phyloP scores from a whole-genome alignment of 176 grass and related monocot genomes.

The Cenchrus fungigraminus region DNA sequence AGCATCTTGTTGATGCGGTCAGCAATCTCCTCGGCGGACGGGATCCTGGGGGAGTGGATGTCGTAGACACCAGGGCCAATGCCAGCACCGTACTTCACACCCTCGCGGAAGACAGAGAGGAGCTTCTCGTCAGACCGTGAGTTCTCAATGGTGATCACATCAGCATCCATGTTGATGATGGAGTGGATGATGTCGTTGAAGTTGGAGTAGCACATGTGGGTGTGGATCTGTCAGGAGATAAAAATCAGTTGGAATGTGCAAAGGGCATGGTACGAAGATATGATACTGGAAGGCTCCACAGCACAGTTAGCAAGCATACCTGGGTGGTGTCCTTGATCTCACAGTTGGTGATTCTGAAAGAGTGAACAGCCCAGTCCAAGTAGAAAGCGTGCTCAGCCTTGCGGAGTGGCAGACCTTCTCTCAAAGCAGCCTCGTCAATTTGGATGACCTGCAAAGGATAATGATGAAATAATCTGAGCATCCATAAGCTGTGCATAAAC shows the following conservation, averaged over 20 bases:
- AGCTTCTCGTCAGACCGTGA: slow-evolving; percentile 89
- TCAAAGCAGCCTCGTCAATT: slow-evolving; percentile 93
- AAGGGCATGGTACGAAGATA: background rate
- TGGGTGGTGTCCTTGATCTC: slow-evolving; percentile 90
- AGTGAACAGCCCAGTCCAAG: slow-evolving; percentile 93
- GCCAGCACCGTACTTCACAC: slow-evolving; percentile 75
- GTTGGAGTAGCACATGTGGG: slow-evolving; percentile 99
- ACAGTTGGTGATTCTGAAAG: slow-evolving; percentile 94
- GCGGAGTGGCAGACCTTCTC: slow-evolving; percentile 92
- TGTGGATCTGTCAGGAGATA: slow-evolving; percentile 74
- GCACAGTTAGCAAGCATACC: slow-evolving; percentile 47
- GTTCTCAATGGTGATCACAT: slow-evolving; percentile 98
- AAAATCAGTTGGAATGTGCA: background rate
- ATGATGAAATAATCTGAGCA: background rate
- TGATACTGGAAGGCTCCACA: background rate
- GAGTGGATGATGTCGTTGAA: slow-evolving; percentile 99
- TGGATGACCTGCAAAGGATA: slow-evolving; percentile 73
- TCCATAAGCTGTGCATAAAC: background rate
- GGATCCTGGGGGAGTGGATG: slow-evolving; percentile 96
- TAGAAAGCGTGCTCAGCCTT: slow-evolving; percentile 95
- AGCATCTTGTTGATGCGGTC: slow-evolving; percentile 96
- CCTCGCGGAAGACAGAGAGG: slow-evolving; percentile 86
- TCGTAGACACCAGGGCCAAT: slow-evolving; percentile 92
- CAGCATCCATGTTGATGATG: slow-evolving; percentile 91
- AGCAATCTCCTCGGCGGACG: slow-evolving; percentile 69